These are phyloP conservation scores for Leccinum arenicola DNA, from an alignment of 768 basidiomycete species.

Conservation along the genomic window DNA sequence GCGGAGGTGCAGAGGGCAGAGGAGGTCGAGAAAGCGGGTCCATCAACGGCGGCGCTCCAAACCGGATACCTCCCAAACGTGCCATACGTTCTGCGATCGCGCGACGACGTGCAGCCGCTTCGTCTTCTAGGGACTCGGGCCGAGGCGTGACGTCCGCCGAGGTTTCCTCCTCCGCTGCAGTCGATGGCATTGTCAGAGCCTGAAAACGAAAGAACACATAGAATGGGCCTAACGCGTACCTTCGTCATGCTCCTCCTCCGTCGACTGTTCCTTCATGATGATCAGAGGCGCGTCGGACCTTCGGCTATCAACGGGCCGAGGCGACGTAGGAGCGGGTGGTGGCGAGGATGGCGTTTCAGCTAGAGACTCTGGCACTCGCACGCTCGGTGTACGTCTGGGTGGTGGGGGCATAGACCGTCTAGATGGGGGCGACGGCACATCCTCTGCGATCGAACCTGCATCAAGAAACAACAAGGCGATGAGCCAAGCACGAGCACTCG, in stretches of 20 bases:
- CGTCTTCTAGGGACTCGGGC: conserved; percentile 35
- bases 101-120: conserved; percentile 52
- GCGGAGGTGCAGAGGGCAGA: conserved; percentile 36
- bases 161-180: conserved; percentile 13
- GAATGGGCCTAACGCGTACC: conserved; percentile 3
- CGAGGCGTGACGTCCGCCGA: conserved; percentile 6
- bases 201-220: not conserved
- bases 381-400: conserved; percentile 21
- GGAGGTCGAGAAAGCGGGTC: conserved; percentile 37
- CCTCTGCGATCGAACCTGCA: conserved; percentile 16
- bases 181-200: not conserved
- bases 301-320: conserved; percentile 11
- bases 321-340: conserved; percentile 19
- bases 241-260: conserved; percentile 2
- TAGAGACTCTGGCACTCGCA: conserved; percentile 8
- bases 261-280: conserved; percentile 20
- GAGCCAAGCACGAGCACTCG: not conserved
- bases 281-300: conserved; percentile 24
- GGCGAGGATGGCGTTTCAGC: conserved; percentile 14
- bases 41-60: conserved; percentile 61
- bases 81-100: conserved; percentile 96
- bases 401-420: conserved; percentile 24
- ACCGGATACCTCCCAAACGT: conserved; percentile 80
- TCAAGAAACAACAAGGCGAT: not conserved
- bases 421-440: conserved; percentile 6